Conservation (phyloP, 1,284 basidiomycete genomes). For the Pterulicium gracile region DNA sequence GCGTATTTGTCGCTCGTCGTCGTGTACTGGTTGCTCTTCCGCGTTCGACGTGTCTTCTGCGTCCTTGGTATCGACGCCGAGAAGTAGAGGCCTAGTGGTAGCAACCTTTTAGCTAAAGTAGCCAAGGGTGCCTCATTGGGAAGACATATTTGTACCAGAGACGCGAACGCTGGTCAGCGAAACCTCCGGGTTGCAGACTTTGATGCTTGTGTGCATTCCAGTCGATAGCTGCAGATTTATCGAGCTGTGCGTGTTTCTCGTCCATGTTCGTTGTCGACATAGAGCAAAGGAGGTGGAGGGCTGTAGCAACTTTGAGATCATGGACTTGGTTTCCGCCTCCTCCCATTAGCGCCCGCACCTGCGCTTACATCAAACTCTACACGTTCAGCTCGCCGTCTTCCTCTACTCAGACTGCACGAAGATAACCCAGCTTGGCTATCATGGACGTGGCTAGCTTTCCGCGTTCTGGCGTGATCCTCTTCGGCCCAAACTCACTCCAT, state of each 20-base stretch:
- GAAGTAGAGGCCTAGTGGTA: conserved; percentile 37
- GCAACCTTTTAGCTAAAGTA: too few species aligned
- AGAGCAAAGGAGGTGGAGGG: too few species aligned
- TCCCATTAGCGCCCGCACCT: too few species aligned
- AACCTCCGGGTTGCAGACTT: conserved; percentile 52
- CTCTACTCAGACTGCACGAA: too few species aligned
- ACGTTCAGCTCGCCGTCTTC: too few species aligned
- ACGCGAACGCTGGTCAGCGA: conserved; percentile 39
- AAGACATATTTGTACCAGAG: conserved; percentile 40
- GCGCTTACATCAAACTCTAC: too few species aligned
- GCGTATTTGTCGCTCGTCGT: conserved; percentile 75
- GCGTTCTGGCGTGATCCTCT: conserved; percentile 52
- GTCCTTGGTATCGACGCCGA: conserved; percentile 11
- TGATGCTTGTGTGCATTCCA: conserved; percentile 38
- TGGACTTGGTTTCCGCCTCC: too few species aligned
- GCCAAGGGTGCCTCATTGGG: conserved; percentile 29
- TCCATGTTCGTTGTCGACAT: too few species aligned
- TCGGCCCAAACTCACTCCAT: conserved; percentile 50
- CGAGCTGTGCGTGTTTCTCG: too few species aligned
- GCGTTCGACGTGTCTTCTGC: conserved; percentile 8
- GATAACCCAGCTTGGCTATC: conserved; percentile 2
- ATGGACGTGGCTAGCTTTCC: conserved; percentile 29
- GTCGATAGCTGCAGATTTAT: too few species aligned
- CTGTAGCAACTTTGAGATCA: too few species aligned
- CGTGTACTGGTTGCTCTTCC: conserved; percentile 32